Evolutionary conservation across 208 protist species (phyloP).

Genomic region (Plasmodiophora brassicae): DNA sequence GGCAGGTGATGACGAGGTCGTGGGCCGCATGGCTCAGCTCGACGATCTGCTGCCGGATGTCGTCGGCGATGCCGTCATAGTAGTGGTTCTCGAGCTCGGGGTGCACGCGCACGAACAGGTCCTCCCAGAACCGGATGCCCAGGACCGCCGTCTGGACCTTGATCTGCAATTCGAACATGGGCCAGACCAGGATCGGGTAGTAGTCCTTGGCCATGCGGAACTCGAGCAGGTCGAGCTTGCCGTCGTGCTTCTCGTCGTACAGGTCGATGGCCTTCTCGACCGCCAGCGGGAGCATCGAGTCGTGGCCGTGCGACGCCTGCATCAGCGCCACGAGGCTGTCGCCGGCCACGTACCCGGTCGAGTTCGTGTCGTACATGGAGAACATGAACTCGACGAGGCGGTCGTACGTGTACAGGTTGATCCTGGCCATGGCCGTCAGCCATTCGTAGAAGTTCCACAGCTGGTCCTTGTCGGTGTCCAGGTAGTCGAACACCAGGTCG

Average conservation of each 20-base stretch:
- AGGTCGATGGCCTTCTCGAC: not conserved
- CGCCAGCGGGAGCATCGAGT: not conserved
- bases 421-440: not conserved
- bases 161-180: slow-evolving; percentile 22
- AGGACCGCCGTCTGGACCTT: not conserved
- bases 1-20: not conserved
- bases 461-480: not conserved
- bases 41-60: not conserved
- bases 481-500: not conserved
- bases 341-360: not conserved
- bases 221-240: not conserved
- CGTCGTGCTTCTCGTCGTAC: slow-evolving; percentile 32
- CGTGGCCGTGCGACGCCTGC: not conserved
- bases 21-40: not conserved
- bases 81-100: not conserved
- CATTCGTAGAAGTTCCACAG: not conserved
- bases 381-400: slow-evolving; percentile 4
- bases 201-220: not conserved
- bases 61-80: not conserved
- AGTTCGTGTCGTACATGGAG: not conserved
- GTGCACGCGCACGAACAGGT: not conserved
- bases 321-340: not conserved
- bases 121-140: not conserved
- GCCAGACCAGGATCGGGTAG: slow-evolving; percentile 18
- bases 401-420: not conserved